Evolutionary conservation across 2,329 filamentous ascomycete genomes (phyloP).

Genomic region (Knufia fluminis): DNA sequence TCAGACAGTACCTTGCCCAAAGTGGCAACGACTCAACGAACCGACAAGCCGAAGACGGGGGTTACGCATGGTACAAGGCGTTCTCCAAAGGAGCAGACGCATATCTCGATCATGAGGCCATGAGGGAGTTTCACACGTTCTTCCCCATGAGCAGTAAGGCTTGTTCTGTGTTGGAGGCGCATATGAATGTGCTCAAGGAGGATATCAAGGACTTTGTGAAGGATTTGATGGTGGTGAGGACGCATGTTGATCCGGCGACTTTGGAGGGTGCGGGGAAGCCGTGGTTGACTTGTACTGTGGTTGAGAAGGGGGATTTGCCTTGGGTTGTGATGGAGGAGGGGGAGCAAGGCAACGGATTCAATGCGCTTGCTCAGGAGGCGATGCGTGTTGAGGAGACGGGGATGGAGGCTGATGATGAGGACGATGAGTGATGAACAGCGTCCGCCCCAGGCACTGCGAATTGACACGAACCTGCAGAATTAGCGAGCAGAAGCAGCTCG

Average conservation of each 20-base stretch:
- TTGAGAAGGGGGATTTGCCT: constrained; percentile 34
- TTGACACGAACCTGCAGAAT: too few species aligned
- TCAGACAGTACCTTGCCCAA: constrained; percentile 40
- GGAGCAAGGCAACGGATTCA: constrained; percentile 9
- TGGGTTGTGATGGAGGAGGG: constrained; percentile 25
- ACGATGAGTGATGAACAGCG: neutral
- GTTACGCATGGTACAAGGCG: constrained; percentile 36
- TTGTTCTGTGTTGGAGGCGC: constrained; percentile 23
- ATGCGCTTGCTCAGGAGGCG: neutral
- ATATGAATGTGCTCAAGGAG: constrained; percentile 31
- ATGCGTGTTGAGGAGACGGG: neutral
- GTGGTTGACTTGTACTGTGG: constrained; percentile 38
- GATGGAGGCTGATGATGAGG: neutral
- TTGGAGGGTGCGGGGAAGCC: constrained; percentile 25
- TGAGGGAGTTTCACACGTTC: constrained; percentile 23
- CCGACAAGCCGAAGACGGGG: constrained; percentile 34
- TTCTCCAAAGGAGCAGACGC: constrained; percentile 33
- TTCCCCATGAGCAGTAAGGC: constrained; percentile 26
- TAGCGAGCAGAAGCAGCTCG: neutral
- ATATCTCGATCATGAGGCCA: constrained; percentile 34
- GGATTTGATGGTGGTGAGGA: constrained; percentile 31
- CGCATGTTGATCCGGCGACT: constrained; percentile 31
- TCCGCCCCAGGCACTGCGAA: too few species aligned
- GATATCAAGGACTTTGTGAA: constrained; percentile 29
- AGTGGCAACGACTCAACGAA: constrained; percentile 32